These are phyloP conservation scores for Yamadazyma sp. DNA, from an alignment of 1,139 yeast species.

Conservation along the genomic window DNA sequence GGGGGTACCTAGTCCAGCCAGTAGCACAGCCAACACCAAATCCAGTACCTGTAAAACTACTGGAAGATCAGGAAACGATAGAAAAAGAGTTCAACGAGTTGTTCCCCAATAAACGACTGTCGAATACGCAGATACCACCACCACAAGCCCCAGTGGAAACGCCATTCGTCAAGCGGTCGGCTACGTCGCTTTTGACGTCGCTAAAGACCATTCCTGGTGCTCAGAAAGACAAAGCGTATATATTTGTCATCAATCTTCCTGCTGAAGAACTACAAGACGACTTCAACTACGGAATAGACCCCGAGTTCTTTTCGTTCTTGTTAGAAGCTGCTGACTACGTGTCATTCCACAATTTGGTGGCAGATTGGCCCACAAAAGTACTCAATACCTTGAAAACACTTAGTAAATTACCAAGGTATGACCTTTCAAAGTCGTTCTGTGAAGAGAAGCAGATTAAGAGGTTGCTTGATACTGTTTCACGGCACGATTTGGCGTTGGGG, in stretches of 20 bases:
- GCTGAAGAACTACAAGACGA: slow-evolving; percentile 28
- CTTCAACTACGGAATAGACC: slow-evolving; percentile 56
- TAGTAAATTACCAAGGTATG: slow-evolving; percentile 25
- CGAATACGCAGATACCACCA: neutral
- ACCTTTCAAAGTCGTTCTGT: slow-evolving; percentile 24
- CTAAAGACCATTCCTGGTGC: slow-evolving; percentile 27
- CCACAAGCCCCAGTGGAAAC: slow-evolving; percentile 1
- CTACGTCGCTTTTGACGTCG: slow-evolving; percentile 32
- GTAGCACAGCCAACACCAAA: neutral
- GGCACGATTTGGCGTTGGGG: slow-evolving; percentile 6
- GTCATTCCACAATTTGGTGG: slow-evolving; percentile 16
- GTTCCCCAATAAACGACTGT: slow-evolving; percentile 5
- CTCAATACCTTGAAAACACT: slow-evolving; percentile 20
- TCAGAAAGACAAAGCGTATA: slow-evolving; percentile 34
- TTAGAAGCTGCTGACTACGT: slow-evolving; percentile 43
- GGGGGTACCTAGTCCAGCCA: slow-evolving; percentile 4
- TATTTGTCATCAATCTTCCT: slow-evolving; percentile 37
- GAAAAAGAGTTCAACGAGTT: slow-evolving; percentile 13
- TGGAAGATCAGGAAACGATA: slow-evolving; percentile 8
- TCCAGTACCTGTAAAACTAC: neutral
- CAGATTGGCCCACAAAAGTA: slow-evolving; percentile 20
- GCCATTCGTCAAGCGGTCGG: slow-evolving; percentile 22
- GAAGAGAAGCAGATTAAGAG: slow-evolving; percentile 11
- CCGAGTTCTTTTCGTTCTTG: slow-evolving; percentile 52
- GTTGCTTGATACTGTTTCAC: slow-evolving; percentile 13